Evolutionary conservation across 129 eudicot genomes (phyloP).

Genomic region (Lonicera japonica): DNA sequence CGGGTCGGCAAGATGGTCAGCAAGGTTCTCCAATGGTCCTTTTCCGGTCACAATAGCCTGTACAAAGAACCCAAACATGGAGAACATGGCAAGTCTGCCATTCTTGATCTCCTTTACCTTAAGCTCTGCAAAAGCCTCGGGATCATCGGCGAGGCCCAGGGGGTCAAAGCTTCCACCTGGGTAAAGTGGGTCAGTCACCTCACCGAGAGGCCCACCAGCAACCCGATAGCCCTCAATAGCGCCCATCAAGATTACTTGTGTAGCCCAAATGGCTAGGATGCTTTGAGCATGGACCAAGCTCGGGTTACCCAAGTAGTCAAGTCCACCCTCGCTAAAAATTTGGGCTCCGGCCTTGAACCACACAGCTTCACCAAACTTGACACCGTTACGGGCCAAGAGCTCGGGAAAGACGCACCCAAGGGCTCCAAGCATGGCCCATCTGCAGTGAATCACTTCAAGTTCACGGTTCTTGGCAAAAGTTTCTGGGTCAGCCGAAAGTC

Average conservation of each 20-base stretch:
- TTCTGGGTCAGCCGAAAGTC: slow-evolving; percentile 69
- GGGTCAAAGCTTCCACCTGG: slow-evolving; percentile 74
- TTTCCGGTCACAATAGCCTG: slow-evolving; percentile 79
- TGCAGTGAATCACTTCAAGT: slow-evolving; percentile 41
- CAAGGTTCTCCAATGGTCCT: slow-evolving; percentile 72
- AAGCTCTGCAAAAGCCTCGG: slow-evolving; percentile 71
- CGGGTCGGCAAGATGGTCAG: slow-evolving; percentile 68
- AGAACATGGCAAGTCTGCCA: slow-evolving; percentile 67
- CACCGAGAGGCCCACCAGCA: slow-evolving; percentile 74
- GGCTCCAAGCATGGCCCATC: slow-evolving; percentile 54
- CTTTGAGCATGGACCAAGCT: slow-evolving; percentile 65
- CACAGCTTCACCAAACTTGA: slow-evolving; percentile 68
- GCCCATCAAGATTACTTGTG: slow-evolving; percentile 65
- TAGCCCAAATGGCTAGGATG: slow-evolving; percentile 72
- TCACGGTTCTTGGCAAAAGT: slow-evolving; percentile 78
- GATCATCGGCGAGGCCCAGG: slow-evolving; percentile 64
- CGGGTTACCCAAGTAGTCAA: slow-evolving; percentile 71
- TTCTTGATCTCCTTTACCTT: slow-evolving; percentile 71
- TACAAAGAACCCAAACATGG: slow-evolving; percentile 72
- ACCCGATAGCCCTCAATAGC: slow-evolving; percentile 72
- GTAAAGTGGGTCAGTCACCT: slow-evolving; percentile 69
- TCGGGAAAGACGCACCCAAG: slow-evolving; percentile 73
- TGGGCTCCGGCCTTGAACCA: slow-evolving; percentile 82
- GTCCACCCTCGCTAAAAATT: slow-evolving; percentile 75
- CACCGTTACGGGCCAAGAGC: slow-evolving; percentile 70